phyloP scores from a whole-genome alignment of 768 basidiomycete genomes.

The Leucocoprinus sp. region DNA sequence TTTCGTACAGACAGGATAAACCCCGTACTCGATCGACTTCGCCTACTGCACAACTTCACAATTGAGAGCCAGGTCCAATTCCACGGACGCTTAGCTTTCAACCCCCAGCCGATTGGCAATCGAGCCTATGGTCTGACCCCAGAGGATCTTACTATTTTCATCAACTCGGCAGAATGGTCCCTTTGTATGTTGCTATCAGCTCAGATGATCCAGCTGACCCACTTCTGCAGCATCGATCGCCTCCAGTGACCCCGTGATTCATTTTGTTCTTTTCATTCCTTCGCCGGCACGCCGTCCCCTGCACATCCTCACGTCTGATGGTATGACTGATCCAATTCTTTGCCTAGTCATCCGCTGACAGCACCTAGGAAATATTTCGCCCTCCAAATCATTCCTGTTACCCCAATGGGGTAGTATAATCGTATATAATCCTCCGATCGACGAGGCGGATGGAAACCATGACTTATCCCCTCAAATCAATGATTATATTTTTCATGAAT shows the following conservation, averaged over 20 bases:
- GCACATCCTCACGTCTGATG: slow-evolving; percentile 47
- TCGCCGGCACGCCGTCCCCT: slow-evolving; percentile 62
- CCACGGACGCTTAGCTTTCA: slow-evolving; percentile 83
- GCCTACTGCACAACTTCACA: slow-evolving; percentile 78
- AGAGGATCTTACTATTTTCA: slow-evolving; percentile 85
- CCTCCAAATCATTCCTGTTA: slow-evolving; percentile 69
- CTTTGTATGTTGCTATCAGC: slow-evolving; percentile 46
- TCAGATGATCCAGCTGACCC: neutral
- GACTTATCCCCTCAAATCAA: slow-evolving; percentile 38
- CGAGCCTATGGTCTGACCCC: slow-evolving; percentile 52
- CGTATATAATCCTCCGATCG: slow-evolving; percentile 54
- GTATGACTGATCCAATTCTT: slow-evolving; percentile 23
- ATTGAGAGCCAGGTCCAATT: slow-evolving; percentile 93
- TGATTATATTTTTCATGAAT: slow-evolving; percentile 48
- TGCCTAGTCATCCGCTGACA: slow-evolving; percentile 3
- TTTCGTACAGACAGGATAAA: slow-evolving; percentile 41
- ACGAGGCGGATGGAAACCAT: slow-evolving; percentile 18
- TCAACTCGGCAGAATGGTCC: slow-evolving; percentile 96
- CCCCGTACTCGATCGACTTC: slow-evolving; percentile 55
- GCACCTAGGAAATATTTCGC: slow-evolving; percentile 35
- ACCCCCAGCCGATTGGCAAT: slow-evolving; percentile 37
- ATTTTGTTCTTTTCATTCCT: slow-evolving; percentile 88
- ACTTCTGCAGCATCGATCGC: slow-evolving; percentile 69
- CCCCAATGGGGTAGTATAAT: slow-evolving; percentile 94
- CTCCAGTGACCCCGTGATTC: slow-evolving; percentile 88